A percentile compares a stretch with the other conserved stretches of the same genome.
These are phyloP conservation scores for Pyricularia grisea DNA, from an alignment of 2,329 filamentous ascomycete species.

Conservation along the genomic window DNA sequence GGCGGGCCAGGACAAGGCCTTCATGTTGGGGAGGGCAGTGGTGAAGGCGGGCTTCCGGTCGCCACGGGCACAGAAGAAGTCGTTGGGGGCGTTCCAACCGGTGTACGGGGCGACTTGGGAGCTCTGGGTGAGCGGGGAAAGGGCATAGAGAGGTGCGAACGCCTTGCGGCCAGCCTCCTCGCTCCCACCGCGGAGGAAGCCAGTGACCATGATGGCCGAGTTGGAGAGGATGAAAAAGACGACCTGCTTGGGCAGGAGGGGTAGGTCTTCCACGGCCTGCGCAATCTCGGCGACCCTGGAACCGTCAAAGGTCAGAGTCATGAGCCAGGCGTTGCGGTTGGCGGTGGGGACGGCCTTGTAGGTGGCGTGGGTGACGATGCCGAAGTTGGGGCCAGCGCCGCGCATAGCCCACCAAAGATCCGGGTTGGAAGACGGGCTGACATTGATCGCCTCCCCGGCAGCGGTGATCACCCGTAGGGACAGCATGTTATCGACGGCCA, in stretches of 20 bases:
- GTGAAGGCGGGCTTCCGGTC: neutral
- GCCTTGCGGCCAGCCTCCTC: neutral
- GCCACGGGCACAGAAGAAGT: neutral
- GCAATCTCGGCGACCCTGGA: neutral
- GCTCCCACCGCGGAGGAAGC: neutral
- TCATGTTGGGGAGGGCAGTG: neutral
- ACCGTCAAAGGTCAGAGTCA: neutral
- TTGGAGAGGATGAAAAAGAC: neutral
- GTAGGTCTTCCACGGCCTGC: neutral
- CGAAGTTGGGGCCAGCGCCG: constrained; percentile 24
- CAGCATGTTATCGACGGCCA: constrained; percentile 21
- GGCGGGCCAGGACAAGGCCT: neutral
- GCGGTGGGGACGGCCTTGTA: neutral
- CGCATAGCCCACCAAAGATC: constrained; percentile 20
- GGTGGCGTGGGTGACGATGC: constrained; percentile 17
- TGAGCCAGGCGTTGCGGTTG: neutral
- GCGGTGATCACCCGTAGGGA: constrained; percentile 19
- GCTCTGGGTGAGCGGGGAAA: neutral
- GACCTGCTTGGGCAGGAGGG: neutral
- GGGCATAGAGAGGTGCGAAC: neutral
- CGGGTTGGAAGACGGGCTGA: constrained; percentile 13
- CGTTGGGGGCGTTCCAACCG: neutral
- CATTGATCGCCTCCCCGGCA: constrained; percentile 8
- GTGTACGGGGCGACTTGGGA: neutral
- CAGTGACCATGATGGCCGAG: neutral